Conservation (phyloP, 345 rosid genomes). For the Firmiana major region DNA sequence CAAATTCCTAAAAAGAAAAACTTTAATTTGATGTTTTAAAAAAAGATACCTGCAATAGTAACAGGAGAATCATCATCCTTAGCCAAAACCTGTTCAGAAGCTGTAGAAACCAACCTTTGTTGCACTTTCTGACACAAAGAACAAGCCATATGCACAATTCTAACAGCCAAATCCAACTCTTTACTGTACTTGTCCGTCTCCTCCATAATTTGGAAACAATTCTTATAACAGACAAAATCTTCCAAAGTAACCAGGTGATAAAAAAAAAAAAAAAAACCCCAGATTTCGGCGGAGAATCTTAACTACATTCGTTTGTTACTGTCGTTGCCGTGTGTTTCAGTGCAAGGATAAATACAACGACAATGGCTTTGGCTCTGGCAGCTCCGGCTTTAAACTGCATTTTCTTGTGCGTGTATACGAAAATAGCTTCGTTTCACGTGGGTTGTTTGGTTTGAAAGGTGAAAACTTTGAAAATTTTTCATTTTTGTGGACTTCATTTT, state of each 20-base stretch:
- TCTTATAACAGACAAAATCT: background rate
- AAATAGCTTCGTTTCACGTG: background rate
- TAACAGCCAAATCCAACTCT: constrained; percentile 80
- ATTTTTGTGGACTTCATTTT: background rate
- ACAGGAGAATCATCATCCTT: constrained; percentile 93
- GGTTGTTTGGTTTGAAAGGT: background rate
- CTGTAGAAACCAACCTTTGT: constrained; percentile 39
- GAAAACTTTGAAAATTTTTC: background rate
- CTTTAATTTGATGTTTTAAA: background rate
- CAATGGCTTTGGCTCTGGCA: background rate
- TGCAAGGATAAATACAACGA: background rate
- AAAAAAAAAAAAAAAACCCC: background rate
- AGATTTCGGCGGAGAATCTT: background rate
- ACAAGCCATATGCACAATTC: constrained; percentile 76
- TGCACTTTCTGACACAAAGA: constrained; percentile 79
- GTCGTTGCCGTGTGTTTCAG: background rate
- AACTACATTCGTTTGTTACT: background rate
- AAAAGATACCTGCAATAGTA: constrained; percentile 68
- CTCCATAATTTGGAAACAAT: constrained; percentile 17
- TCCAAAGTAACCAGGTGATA: background rate
- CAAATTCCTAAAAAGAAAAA: background rate
- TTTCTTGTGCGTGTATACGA: too few relatives aligned
- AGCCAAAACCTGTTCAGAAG: constrained; percentile 42
- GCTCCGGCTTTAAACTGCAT: background rate
- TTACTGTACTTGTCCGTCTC: constrained; percentile 29